phyloP scores from a whole-genome alignment of 176 grass and related monocot species.

The Pontederia crassipes region DNA sequence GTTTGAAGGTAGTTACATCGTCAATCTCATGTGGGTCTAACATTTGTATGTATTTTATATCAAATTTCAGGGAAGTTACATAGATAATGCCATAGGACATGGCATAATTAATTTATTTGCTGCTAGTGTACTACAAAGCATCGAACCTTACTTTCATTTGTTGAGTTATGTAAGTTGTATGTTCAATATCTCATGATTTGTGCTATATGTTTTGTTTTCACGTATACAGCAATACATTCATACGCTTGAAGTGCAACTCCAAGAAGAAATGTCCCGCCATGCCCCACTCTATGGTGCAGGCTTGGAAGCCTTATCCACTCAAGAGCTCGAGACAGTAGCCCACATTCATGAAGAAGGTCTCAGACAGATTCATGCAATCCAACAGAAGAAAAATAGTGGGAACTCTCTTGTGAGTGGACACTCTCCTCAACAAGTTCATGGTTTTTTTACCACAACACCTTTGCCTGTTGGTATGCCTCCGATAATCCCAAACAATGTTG shows the following conservation, averaged over 20 bases:
- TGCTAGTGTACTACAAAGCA: too few relatives aligned
- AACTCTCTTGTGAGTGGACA: conserved; percentile 39
- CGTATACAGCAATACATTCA: conserved; percentile 72
- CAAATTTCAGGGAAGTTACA: too few relatives aligned
- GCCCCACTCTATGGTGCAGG: conserved; percentile 77
- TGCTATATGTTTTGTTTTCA: too few relatives aligned
- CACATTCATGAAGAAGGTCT: conserved; percentile 77
- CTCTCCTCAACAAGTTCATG: conserved; percentile 32
- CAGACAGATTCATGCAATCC: conserved; percentile 57
- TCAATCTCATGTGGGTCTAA: too few relatives aligned
- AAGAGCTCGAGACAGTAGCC: conserved; percentile 71
- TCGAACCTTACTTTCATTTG: too few relatives aligned
- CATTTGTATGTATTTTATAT: too few relatives aligned
- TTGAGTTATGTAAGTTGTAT: too few relatives aligned
- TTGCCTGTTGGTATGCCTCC: conserved; percentile 36
- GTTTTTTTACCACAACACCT: conserved; percentile 35
- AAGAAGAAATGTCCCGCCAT: conserved; percentile 90
- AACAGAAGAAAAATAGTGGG: conserved; percentile 44
- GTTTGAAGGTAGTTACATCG: too few relatives aligned
- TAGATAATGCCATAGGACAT: too few relatives aligned
- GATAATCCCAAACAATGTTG: conserved; percentile 48
- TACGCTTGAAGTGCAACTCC: conserved; percentile 71
- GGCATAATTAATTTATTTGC: too few relatives aligned
- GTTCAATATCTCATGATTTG: too few relatives aligned
- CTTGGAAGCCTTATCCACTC: conserved; percentile 50